Base-by-base conservation (phyloP, 192 early-diverging fungal species). In the Coemansia sp. region DNA sequence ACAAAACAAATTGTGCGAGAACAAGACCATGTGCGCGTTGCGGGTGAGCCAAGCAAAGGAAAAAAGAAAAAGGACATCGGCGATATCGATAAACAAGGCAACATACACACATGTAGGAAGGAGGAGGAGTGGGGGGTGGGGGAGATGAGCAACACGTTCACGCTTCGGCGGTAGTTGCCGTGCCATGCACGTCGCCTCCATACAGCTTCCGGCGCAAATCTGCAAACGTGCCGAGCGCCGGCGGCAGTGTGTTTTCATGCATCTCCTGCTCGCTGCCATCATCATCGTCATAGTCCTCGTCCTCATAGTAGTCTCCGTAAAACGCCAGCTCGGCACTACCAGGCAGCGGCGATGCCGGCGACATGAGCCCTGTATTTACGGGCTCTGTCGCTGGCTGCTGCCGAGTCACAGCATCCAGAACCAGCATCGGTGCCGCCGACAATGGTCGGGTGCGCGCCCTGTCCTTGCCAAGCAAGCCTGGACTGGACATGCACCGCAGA, bases 151-250 rank as follows among this genome's bases (percentile, higher is more conserved):
- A 38, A 11, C 5, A 38, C 7, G 32, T 7, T 58, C 56, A 58
- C n/a, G 56, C 56, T 38, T 58, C 36, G 56, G 56, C 64, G 12
- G 59, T 60, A 25, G 72, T 57, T 17, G 66, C 54, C 43, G 47
- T 38, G 27, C 20, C 43, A 66, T 65, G 72, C 64, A 64, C 25
- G 27, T 69, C 73, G 59, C 70, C 61, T 22, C 78, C 78, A 15
- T 82, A 82, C 24, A 82, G 70, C 51, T 70, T 82, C 56, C 79
- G 73, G 39, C 79, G 79, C 41, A 82, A 56, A 61, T 73, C 74
- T 31, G 79, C 73, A 71, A 82, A 82, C 10, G 79, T 82, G 42
- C 79, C 74, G 43, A 73, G 42, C 0, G 49, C 60, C 22, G 65
- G 64, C 27, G 31, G 41, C 29, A n/a, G 27, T 31, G 41, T 7